phyloP scores from a whole-genome alignment of 176 grass and related monocot species.

The Metroxylon sagu region DNA sequence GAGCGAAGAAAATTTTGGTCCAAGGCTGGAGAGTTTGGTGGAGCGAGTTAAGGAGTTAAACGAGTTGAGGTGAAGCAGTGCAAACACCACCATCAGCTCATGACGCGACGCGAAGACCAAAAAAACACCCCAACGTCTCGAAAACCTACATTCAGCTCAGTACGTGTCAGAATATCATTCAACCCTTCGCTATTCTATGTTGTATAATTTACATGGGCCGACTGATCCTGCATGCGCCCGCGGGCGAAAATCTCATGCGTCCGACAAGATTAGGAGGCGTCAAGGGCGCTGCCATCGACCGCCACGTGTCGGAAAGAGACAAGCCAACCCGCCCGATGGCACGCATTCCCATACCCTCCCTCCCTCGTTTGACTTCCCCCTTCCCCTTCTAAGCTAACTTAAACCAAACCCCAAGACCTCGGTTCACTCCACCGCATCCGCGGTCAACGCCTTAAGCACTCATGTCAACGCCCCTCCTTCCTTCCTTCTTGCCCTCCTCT shows the following conservation, averaged over 20 bases:
- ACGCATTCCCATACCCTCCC: neutral
- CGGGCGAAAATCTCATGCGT: neutral
- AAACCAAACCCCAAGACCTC: neutral
- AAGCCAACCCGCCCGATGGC: neutral
- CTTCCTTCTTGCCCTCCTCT: constrained; percentile 12
- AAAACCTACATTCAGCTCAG: too few species aligned
- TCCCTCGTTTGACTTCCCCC: neutral
- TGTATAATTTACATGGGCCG: neutral
- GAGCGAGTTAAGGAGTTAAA: too few species aligned
- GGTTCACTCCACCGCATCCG: constrained; percentile 5
- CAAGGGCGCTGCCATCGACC: neutral
- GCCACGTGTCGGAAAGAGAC: neutral
- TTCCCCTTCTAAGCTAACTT: neutral
- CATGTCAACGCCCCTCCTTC: constrained; percentile 4
- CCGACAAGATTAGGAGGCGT: neutral
- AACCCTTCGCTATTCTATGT: neutral
- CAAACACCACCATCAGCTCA: too few species aligned
- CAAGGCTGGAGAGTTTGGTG: too few species aligned
- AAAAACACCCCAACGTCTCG: too few species aligned
- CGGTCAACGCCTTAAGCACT: constrained; percentile 36
- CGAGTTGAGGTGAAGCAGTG: too few species aligned
- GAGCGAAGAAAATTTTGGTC: too few species aligned
- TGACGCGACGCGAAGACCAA: too few species aligned
- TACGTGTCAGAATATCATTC: too few species aligned
- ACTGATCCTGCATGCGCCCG: neutral